Evolutionary conservation across 306 rosid genomes (phyloP).

Genomic region (Begonia masoniana): DNA sequence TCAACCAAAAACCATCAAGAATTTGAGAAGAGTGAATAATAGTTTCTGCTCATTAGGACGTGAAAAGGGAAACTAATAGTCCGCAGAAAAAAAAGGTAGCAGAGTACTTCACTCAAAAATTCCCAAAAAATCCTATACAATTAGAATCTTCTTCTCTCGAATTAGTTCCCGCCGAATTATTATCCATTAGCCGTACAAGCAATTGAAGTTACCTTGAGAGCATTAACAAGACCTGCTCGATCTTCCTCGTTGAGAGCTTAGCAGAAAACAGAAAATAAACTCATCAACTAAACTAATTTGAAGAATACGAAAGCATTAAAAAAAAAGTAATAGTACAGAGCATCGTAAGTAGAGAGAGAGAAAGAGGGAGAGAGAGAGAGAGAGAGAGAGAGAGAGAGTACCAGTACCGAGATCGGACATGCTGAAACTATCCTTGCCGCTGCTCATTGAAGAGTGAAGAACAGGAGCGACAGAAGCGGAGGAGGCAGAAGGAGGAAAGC

Average conservation of each 20-base stretch:
- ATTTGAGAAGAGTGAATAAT: not conserved
- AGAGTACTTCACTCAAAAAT: not conserved
- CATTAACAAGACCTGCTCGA: slow-evolving; percentile 74
- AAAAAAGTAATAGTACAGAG: not conserved
- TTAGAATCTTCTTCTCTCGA: no score
- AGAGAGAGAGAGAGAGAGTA: slow-evolving; percentile 1
- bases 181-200: not conserved
- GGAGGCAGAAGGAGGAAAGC: slow-evolving; percentile 14
- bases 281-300: not conserved
- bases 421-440: slow-evolving; percentile 48
- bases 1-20: not conserved
- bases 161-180: no score
- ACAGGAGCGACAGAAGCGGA: not conserved
- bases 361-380: not conserved
- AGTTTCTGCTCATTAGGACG: not conserved
- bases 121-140: no score
- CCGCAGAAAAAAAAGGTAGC: not conserved
- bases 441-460: slow-evolving; percentile 35
- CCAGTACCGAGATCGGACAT: slow-evolving; percentile 74
- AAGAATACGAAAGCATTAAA: not conserved
- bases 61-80: not conserved
- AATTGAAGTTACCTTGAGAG: slow-evolving; percentile 48
- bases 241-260: slow-evolving; percentile 57
- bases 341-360: not conserved
- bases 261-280: not conserved